These are phyloP conservation scores for Tricladium varicosporioides DNA, from an alignment of 2,329 filamentous ascomycete genomes.

Conservation along the genomic window DNA sequence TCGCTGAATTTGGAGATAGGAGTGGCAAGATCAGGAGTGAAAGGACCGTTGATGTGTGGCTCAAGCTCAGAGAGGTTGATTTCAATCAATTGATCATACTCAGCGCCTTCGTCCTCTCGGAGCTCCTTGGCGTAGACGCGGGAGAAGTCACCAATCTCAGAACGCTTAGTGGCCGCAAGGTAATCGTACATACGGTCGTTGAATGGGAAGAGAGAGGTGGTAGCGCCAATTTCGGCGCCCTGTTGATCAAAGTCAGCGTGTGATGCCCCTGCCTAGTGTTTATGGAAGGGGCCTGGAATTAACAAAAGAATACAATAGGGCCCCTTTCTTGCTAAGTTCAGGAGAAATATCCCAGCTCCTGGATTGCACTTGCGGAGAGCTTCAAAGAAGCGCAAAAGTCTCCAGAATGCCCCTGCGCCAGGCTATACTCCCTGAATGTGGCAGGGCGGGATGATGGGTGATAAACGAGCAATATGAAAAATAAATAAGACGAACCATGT, in stretches of 20 bases:
- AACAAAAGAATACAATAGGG: too few relatives aligned
- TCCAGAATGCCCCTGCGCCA: too few relatives aligned
- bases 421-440: too few relatives aligned
- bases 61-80: conserved; percentile 94
- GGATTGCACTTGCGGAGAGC: too few relatives aligned
- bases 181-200: conserved; percentile 98
- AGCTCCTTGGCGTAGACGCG: conserved; percentile 83
- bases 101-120: conserved; percentile 79
- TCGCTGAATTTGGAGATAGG: conserved; percentile 97
- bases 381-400: neutral
- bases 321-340: too few relatives aligned
- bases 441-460: too few relatives aligned
- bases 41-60: conserved; percentile 97
- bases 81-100: conserved; percentile 96
- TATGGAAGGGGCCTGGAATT: too few relatives aligned
- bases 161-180: conserved; percentile 85
- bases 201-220: conserved; percentile 95
- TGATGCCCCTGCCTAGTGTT: too few relatives aligned
- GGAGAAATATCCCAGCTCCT: too few relatives aligned
- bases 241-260: neutral
- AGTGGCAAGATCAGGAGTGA: conserved; percentile 96
- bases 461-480: too few relatives aligned
- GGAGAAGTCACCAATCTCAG: conserved; percentile 86
- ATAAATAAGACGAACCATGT: conserved; percentile 45
- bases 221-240: conserved; percentile 73